These are phyloP conservation scores for Pichia rugopelliculosa DNA, from an alignment of 805 yeast species.

Conservation along the genomic window DNA sequence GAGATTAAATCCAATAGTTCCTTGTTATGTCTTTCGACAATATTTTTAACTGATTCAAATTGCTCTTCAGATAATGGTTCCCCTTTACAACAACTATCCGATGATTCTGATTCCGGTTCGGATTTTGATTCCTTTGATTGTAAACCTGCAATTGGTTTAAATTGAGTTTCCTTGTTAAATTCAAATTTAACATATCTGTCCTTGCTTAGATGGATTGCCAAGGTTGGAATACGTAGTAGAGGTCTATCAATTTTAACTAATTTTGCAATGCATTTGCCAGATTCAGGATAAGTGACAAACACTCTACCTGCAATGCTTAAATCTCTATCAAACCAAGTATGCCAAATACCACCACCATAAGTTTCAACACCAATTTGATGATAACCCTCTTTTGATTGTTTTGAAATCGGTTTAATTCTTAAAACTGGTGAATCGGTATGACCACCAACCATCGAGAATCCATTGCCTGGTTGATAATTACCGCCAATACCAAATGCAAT, in stretches of 20 bases:
- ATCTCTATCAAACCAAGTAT: constrained; percentile 95
- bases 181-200: constrained; percentile 73
- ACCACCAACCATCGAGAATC: constrained; percentile 86
- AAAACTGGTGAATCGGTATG: constrained; percentile 94
- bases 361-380: constrained; percentile 88
- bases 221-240: constrained; percentile 81
- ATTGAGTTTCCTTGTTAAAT: constrained; percentile 80
- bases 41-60: constrained; percentile 57
- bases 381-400: constrained; percentile 63
- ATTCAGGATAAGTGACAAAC: constrained; percentile 43
- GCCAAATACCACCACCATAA: constrained; percentile 96
- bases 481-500: constrained; percentile 82
- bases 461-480: constrained; percentile 66
- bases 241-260: constrained; percentile 80
- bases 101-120: background rate
- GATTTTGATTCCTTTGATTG: constrained; percentile 3
- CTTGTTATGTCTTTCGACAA: constrained; percentile 68
- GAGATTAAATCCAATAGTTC: constrained; percentile 67
- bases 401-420: constrained; percentile 81
- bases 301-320: constrained; percentile 89
- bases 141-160: constrained; percentile 79
- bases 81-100: constrained; percentile 40
- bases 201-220: constrained; percentile 87
- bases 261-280: constrained; percentile 50
- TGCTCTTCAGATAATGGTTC: constrained; percentile 45